A percentile compares a stretch with the other conserved stretches of the same genome.
These are phyloP conservation scores for Metschnikowia drakensbergensis DNA, from an alignment of 805 yeast species.

Conservation along the genomic window DNA sequence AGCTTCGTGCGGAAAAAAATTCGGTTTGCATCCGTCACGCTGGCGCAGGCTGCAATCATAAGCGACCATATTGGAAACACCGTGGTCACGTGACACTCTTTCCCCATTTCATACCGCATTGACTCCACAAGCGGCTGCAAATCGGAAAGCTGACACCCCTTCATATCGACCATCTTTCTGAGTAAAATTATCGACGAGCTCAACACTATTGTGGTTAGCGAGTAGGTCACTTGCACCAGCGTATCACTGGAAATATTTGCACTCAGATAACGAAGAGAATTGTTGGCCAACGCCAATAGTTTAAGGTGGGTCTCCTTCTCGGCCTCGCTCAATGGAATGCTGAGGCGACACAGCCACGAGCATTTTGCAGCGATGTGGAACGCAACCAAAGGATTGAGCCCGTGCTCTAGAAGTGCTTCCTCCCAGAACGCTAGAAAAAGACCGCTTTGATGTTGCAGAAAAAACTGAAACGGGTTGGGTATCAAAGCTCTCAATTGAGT, in stretches of 20 bases:
- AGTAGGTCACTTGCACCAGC: constrained; percentile 7
- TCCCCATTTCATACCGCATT: constrained; percentile 9
- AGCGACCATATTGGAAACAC: constrained; percentile 17
- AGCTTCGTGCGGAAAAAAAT: constrained; percentile 8
- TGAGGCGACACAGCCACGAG: constrained; percentile 19
- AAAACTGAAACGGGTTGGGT: constrained; percentile 14
- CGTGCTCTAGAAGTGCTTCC: constrained; percentile 7
- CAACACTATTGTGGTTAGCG: constrained; percentile 13
- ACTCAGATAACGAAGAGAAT: constrained; percentile 5
- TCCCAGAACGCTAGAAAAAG: constrained; percentile 7
- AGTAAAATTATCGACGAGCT: constrained; percentile 11
- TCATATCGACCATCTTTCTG: constrained; percentile 8
- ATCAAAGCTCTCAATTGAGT: constrained; percentile 8
- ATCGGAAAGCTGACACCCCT: neutral
- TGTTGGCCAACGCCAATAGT: constrained; percentile 8
- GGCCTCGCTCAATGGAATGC: constrained; percentile 5
- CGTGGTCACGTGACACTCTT: constrained; percentile 6
- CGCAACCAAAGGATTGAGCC: constrained; percentile 12
- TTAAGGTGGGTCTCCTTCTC: constrained; percentile 5
- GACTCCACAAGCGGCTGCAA: constrained; percentile 6
- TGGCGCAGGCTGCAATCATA: constrained; percentile 15
- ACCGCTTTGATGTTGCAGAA: constrained; percentile 4
- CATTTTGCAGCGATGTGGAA: constrained; percentile 18
- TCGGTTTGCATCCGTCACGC: constrained; percentile 3
- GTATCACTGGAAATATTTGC: neutral